Percentiles rank a stretch among this genome's conserved stretches.
Evolutionary conservation across 2,329 filamentous ascomycete genomes (phyloP).

Genomic region (Exophiala alcalophila): DNA sequence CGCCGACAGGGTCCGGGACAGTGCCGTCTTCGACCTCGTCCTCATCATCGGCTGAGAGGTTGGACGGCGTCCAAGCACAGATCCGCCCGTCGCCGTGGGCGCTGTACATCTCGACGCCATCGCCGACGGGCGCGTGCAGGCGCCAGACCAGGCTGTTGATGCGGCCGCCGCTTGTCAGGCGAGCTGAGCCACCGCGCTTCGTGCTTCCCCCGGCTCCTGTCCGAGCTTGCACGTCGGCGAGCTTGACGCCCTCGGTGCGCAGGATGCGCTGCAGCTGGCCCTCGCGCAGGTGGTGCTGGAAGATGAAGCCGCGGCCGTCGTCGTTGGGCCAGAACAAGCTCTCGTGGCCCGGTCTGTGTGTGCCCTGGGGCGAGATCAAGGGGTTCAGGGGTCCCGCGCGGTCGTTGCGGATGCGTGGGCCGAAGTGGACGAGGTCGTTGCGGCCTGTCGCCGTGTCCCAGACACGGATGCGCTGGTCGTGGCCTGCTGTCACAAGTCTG

Average conservation of each 20-base stretch:
- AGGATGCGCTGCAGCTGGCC: constrained; percentile 70
- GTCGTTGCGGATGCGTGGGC: constrained; percentile 73
- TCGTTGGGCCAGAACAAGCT: constrained; percentile 79
- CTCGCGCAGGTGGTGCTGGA: constrained; percentile 75
- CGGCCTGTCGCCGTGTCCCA: constrained; percentile 79
- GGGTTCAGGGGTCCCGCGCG: constrained; percentile 56
- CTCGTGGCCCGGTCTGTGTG: constrained; percentile 55
- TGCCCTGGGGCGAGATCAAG: constrained; percentile 59
- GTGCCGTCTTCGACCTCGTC: constrained; percentile 34
- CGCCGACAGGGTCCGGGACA: not conserved
- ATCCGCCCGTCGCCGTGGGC: constrained; percentile 83
- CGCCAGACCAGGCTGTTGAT: constrained; percentile 76
- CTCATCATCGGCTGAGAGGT: constrained; percentile 51
- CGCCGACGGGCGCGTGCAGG: constrained; percentile 53
- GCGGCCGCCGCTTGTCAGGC: constrained; percentile 52
- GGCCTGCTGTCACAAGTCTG: constrained; percentile 74
- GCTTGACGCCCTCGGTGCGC: constrained; percentile 55
- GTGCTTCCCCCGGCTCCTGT: constrained; percentile 22
- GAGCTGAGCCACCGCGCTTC: constrained; percentile 4
- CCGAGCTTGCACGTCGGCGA: constrained; percentile 32
- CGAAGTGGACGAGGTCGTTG: constrained; percentile 86
- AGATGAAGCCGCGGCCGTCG: constrained; percentile 64
- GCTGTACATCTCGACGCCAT: constrained; percentile 71
- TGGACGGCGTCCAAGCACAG: constrained; percentile 61
- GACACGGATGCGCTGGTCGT: constrained; percentile 79